These are phyloP conservation scores for Adenanthera pavonina DNA, from an alignment of 306 rosid species.

Conservation along the genomic window DNA sequence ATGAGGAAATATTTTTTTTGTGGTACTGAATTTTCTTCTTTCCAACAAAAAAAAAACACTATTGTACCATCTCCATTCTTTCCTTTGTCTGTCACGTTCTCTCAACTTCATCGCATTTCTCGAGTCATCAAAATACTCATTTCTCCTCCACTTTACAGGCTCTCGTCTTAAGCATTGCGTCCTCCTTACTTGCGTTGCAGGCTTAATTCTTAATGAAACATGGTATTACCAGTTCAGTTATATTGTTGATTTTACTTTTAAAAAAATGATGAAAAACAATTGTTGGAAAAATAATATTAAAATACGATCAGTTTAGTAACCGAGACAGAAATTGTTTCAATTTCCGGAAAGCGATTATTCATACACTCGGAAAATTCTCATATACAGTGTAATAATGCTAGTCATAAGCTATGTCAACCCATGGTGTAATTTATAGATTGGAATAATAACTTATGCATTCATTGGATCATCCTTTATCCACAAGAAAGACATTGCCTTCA, in stretches of 20 bases:
- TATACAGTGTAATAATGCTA: background rate
- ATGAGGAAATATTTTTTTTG: no score
- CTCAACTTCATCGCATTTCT: background rate
- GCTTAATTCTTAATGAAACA: background rate
- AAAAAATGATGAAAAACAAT: no score
- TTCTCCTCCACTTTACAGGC: background rate
- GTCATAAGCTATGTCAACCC: background rate
- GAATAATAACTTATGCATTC: background rate
- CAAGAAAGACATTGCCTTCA: background rate
- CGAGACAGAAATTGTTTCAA: background rate
- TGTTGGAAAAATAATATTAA: background rate
- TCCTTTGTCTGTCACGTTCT: background rate
- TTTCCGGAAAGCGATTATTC: background rate
- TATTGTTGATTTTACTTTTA: no score
- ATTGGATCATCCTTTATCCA: background rate
- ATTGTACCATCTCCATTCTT: background rate
- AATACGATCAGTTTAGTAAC: background rate
- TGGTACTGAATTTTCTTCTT: no score
- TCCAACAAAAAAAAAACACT: no score
- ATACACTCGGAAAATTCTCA: background rate
- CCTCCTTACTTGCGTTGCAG: background rate
- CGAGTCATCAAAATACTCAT: conserved; percentile 2
- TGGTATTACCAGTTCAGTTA: no score
- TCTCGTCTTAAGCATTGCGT: background rate
- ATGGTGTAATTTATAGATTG: no score